These are phyloP conservation scores for Letharia columbiana DNA, from an alignment of 495 filamentous ascomycete species.

Conservation along the genomic window DNA sequence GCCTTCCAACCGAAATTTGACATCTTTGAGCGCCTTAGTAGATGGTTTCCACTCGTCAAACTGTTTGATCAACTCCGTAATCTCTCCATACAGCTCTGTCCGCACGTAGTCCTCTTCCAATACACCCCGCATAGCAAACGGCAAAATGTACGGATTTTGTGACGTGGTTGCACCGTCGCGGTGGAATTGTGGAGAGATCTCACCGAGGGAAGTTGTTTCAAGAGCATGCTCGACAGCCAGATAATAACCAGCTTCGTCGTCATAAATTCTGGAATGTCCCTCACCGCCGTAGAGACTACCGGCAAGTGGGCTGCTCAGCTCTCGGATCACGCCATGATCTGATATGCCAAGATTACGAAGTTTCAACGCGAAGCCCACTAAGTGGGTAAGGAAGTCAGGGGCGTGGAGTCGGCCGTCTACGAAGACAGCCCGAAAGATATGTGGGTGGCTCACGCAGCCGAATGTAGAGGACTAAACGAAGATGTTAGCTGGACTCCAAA, in stretches of 20 bases:
- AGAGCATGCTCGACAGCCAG: conserved; percentile 78
- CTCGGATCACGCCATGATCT: conserved; percentile 88
- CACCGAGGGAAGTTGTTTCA: conserved; percentile 61
- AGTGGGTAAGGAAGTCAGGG: conserved; percentile 84
- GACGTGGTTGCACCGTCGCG: conserved; percentile 42
- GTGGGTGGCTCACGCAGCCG: conserved; percentile 72
- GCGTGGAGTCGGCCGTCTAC: conserved; percentile 89
- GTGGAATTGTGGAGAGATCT: conserved; percentile 43
- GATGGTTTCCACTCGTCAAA: conserved; percentile 92
- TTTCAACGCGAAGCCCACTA: conserved; percentile 89
- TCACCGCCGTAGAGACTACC: conserved; percentile 88
- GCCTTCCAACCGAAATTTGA: conserved; percentile 89
- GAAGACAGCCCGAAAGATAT: conserved; percentile 88
- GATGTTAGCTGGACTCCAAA: conserved; percentile 21
- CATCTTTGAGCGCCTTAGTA: conserved; percentile 86
- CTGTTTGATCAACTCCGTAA: conserved; percentile 66
- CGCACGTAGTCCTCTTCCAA: conserved; percentile 89
- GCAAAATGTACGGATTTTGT: conserved; percentile 79
- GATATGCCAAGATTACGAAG: conserved; percentile 84
- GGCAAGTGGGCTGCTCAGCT: conserved; percentile 79
- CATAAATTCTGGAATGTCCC: conserved; percentile 87
- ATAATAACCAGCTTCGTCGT: conserved; percentile 81
- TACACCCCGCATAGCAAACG: conserved; percentile 88
- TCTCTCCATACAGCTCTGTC: conserved; percentile 66
- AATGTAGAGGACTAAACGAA: conserved; percentile 69